A percentile compares a stretch with the other conserved stretches of the same genome.
Conservation (phyloP, 148 eudicot genomes). For the Agrostemma githago region DNA sequence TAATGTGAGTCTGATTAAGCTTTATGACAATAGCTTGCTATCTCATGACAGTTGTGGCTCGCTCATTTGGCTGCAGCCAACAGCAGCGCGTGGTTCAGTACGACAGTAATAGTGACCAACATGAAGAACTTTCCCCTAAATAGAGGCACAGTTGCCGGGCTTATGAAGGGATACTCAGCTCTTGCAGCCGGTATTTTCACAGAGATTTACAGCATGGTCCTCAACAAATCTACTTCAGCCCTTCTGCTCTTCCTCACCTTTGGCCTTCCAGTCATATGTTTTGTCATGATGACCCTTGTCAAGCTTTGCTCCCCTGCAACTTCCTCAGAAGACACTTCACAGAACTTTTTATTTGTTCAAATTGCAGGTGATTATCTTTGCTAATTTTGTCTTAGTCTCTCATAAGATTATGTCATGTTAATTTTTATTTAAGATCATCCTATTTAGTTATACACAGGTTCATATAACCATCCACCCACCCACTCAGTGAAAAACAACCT, state of each 20-base stretch:
- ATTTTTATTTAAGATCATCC: background rate
- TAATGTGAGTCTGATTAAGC: background rate
- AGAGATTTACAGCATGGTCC: constrained; percentile 56
- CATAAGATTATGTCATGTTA: background rate
- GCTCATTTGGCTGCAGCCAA: constrained; percentile 59
- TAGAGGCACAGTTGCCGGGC: constrained; percentile 90
- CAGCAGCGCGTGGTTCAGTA: constrained; percentile 71
- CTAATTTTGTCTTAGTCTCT: background rate
- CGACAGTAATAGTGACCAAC: constrained; percentile 82
- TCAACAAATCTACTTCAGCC: constrained; percentile 50
- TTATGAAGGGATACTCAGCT: constrained; percentile 81
- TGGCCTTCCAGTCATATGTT: constrained; percentile 64
- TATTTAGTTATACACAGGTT: background rate
- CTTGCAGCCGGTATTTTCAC: constrained; percentile 83
- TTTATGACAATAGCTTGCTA: background rate
- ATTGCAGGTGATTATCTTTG: constrained; percentile 34
- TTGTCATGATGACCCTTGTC: constrained; percentile 69
- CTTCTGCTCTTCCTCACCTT: constrained; percentile 58
- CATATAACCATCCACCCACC: background rate
- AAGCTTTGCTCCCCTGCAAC: constrained; percentile 78
- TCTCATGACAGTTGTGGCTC: constrained; percentile 56
- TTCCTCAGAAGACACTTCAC: constrained; percentile 54
- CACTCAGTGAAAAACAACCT: background rate
- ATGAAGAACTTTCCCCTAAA: constrained; percentile 92
- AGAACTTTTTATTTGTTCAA: constrained; percentile 73